phyloP scores from a whole-genome alignment of 768 basidiomycete species.

The Leccinum fibrillosum region DNA sequence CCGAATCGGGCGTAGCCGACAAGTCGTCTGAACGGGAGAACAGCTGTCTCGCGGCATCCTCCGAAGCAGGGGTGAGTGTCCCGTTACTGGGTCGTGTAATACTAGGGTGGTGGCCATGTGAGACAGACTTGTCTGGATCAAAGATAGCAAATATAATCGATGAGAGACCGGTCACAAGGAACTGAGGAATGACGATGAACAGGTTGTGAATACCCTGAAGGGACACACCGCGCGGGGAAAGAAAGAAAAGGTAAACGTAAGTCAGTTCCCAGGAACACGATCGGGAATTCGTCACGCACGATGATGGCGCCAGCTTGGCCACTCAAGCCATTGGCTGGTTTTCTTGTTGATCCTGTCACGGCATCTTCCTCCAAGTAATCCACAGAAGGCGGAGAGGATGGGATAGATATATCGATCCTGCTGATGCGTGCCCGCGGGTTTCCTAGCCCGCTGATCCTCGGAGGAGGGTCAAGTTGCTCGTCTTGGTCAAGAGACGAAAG shows the following conservation, averaged over 20 bases:
- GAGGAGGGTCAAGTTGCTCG: conserved; percentile 11
- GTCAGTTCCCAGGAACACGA: background rate
- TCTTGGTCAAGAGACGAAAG: conserved; percentile 8
- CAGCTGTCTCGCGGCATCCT: conserved; percentile 6
- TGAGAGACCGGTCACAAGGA: conserved; percentile 84
- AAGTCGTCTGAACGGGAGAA: conserved; percentile 12
- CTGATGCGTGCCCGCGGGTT: conserved; percentile 50
- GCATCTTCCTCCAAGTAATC: conserved; percentile 15
- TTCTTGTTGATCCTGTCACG: conserved; percentile 16
- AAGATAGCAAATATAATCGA: conserved; percentile 84
- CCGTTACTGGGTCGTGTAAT: conserved; percentile 8
- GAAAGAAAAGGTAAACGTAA: background rate
- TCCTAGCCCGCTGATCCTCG: conserved; percentile 31
- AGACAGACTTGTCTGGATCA: conserved; percentile 56
- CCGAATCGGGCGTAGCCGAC: conserved; percentile 51
- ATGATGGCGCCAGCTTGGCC: conserved; percentile 87
- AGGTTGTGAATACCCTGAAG: conserved; percentile 90
- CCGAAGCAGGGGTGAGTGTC: background rate
- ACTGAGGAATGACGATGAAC: conserved; percentile 91
- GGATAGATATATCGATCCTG: conserved; percentile 37
- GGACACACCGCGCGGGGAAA: background rate
- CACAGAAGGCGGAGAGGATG: conserved; percentile 8
- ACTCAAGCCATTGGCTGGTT: conserved; percentile 44
- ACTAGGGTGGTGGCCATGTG: conserved; percentile 34
- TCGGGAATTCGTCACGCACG: conserved; percentile 41